phyloP scores from a whole-genome alignment of 805 yeast species.

The Candida manassasensis region DNA sequence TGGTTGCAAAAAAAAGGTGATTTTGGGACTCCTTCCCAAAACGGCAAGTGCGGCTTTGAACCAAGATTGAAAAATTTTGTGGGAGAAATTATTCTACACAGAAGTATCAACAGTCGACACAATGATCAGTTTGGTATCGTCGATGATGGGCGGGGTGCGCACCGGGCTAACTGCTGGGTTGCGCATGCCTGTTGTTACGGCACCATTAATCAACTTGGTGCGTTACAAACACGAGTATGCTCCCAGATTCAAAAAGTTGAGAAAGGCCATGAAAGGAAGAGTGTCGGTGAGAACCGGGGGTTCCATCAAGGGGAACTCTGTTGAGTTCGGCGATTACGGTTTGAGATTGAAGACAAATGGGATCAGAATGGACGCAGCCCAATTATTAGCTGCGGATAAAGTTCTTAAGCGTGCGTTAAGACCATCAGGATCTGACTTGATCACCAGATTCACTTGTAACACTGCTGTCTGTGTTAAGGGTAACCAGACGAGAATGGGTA shows the following conservation, averaged over 20 bases:
- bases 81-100: not conserved
- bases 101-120: not conserved
- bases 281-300: constrained; percentile 95
- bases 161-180: not conserved
- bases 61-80: not conserved
- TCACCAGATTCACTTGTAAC: constrained; percentile 78
- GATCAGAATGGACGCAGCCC: constrained; percentile 76
- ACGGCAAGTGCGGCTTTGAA: not conserved
- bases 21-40: no score
- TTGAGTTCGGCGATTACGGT: constrained; percentile 81
- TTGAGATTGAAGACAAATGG: constrained; percentile 88
- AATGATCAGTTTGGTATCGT: constrained; percentile 2
- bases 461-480: constrained; percentile 94
- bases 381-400: constrained; percentile 85
- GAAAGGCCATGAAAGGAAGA: constrained; percentile 88
- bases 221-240: constrained; percentile 67
- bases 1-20: no score
- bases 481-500: constrained; percentile 99
- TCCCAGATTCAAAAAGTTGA: constrained; percentile 64
- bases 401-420: constrained; percentile 80
- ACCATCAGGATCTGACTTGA: constrained; percentile 67
- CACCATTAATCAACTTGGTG: constrained; percentile 3
- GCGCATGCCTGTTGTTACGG: not conserved
- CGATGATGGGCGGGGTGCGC: not conserved
- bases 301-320: constrained; percentile 78